These are phyloP conservation scores for Sextonia rubra DNA, from an alignment of 164 flowering plant genomes.

Conservation along the genomic window DNA sequence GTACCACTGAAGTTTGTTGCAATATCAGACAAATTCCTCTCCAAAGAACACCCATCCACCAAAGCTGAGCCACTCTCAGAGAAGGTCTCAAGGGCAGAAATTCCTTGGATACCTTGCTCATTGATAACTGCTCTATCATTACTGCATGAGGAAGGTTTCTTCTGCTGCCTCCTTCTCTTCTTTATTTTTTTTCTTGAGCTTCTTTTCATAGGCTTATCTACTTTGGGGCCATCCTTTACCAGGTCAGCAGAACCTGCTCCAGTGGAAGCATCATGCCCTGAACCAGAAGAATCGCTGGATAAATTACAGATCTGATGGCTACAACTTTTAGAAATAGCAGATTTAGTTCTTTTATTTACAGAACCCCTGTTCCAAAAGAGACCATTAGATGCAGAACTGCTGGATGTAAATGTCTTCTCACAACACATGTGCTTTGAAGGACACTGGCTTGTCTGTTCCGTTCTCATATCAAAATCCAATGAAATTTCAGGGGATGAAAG, in stretches of 20 bases:
- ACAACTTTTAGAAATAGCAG: slow-evolving; percentile 15
- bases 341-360: slow-evolving; percentile 15
- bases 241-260: slow-evolving; percentile 18
- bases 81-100: background rate
- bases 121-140: background rate
- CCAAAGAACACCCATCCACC: background rate
- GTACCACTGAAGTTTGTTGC: background rate
- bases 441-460: slow-evolving; percentile 9
- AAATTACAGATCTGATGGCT: slow-evolving; percentile 11
- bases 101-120: background rate
- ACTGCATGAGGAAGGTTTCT: background rate
- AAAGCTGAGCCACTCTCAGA: background rate
- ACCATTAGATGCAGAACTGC: slow-evolving; percentile 23
- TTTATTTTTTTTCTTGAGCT: slow-evolving; percentile 23
- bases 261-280: slow-evolving; percentile 17
- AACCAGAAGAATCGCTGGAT: slow-evolving; percentile 17
- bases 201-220: slow-evolving; percentile 20
- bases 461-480: slow-evolving; percentile 15
- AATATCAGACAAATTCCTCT: background rate
- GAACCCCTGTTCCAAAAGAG: slow-evolving; percentile 15
- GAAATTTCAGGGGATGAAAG: slow-evolving; percentile 16
- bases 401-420: slow-evolving; percentile 17
- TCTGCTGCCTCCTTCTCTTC: background rate
- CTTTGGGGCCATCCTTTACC: slow-evolving; percentile 15
- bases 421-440: slow-evolving; percentile 16